phyloP scores from a whole-genome alignment of 441 rosid genomes.

The Syzygium syzygioides region DNA sequence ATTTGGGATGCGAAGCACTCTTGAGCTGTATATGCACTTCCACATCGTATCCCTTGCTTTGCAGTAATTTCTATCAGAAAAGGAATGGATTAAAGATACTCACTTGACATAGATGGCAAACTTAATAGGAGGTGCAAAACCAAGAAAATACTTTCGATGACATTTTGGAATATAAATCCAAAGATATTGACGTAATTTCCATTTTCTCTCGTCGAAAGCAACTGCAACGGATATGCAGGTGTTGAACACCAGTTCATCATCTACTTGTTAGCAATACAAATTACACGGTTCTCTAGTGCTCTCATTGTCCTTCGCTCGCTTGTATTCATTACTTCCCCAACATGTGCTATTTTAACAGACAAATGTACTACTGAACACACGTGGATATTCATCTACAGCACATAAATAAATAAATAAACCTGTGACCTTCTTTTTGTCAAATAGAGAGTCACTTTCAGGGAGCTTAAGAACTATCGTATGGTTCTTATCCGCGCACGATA shows the following conservation, averaged over 20 bases:
- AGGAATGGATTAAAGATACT: neutral
- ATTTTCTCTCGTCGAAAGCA: neutral
- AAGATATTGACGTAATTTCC: neutral
- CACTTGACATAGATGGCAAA: neutral
- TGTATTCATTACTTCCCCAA: neutral
- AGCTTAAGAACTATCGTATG: slow-evolving; percentile 41
- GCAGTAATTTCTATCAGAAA: slow-evolving; percentile 46
- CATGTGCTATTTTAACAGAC: neutral
- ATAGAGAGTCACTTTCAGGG: slow-evolving; percentile 44
- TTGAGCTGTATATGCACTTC: slow-evolving; percentile 34
- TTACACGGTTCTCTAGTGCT: neutral
- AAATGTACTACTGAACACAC: neutral
- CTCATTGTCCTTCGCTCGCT: neutral
- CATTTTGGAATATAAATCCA: neutral
- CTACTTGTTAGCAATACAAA: neutral
- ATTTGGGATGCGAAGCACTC: slow-evolving; percentile 30
- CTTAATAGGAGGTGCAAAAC: neutral
- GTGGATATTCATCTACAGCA: neutral
- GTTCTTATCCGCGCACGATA: neutral
- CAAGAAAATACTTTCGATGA: neutral
- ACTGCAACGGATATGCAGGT: neutral
- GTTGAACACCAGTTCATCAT: neutral
- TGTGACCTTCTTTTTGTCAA: slow-evolving; percentile 59
- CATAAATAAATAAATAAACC: neutral
- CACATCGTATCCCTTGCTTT: slow-evolving; percentile 41